Percentiles rank a stretch among this genome's conserved stretches.
These are phyloP conservation scores for Naganishia randhawae DNA, from an alignment of 768 basidiomycete genomes.

Conservation along the genomic window DNA sequence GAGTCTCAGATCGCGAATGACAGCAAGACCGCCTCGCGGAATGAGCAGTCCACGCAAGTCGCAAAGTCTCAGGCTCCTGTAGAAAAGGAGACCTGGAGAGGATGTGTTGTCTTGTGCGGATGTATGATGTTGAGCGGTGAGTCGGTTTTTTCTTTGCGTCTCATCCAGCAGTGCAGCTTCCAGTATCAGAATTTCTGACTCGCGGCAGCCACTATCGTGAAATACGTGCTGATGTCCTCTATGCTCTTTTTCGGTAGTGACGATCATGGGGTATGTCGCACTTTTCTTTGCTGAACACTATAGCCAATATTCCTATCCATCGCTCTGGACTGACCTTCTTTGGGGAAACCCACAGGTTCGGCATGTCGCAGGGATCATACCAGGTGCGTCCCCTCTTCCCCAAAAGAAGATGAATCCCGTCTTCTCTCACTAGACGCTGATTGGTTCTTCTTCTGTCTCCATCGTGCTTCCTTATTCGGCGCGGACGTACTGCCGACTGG, in stretches of 20 bases:
- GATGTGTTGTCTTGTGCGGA: slow-evolving; percentile 21
- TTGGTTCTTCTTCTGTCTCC: not conserved
- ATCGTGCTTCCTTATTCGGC: not conserved
- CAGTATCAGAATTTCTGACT: not conserved
- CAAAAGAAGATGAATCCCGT: not conserved
- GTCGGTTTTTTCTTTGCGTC: not conserved
- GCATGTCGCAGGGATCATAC: slow-evolving; percentile 21
- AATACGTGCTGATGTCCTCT: not conserved
- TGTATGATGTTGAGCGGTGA: slow-evolving; percentile 23
- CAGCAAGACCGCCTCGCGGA: not conserved
- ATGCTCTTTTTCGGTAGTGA: not conserved
- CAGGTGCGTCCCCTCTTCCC: not conserved
- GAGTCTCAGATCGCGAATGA: not conserved
- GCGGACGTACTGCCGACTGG: too few relatives aligned
- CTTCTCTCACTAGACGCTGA: not conserved
- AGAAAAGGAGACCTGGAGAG: slow-evolving; percentile 20
- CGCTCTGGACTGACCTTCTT: not conserved
- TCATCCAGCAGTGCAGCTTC: not conserved
- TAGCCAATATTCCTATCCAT: not conserved
- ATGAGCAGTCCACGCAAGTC: not conserved
- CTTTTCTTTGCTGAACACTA: not conserved
- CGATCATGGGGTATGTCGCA: slow-evolving; percentile 23
- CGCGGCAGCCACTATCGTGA: too few relatives aligned
- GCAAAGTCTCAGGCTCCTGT: too few relatives aligned
- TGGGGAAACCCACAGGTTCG: not conserved